Conservation (phyloP, 176 grass and related monocot genomes). For the Zea mays region DNA sequence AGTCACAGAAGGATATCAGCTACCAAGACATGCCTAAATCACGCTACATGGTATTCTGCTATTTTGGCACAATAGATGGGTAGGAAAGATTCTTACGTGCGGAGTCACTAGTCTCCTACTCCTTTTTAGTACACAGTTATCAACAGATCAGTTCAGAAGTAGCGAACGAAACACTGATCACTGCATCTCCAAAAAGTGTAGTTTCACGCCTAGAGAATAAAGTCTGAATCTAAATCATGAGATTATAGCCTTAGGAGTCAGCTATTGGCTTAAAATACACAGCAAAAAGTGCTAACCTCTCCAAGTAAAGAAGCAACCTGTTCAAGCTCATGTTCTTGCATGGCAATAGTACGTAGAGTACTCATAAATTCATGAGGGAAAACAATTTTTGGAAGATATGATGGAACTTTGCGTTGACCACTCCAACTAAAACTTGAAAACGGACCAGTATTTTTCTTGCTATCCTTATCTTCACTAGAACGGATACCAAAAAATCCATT, state of each 20-base stretch:
- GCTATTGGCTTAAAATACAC: slow-evolving; percentile 18
- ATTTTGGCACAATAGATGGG: slow-evolving; percentile 3
- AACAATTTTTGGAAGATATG: slow-evolving; percentile 67
- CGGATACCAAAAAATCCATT: slow-evolving; percentile 68
- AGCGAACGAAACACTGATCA: background rate
- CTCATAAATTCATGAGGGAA: slow-evolving; percentile 82
- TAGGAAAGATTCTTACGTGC: background rate
- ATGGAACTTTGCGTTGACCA: slow-evolving; percentile 73
- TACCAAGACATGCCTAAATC: background rate
- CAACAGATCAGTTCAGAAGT: slow-evolving; percentile 13
- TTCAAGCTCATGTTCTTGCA: slow-evolving; percentile 85
- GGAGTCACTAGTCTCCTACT: background rate
- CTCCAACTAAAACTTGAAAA: slow-evolving; percentile 78
- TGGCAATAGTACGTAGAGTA: slow-evolving; percentile 75
- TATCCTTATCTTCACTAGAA: slow-evolving; percentile 47
- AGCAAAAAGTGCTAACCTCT: slow-evolving; percentile 49
- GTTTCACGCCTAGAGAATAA: background rate
- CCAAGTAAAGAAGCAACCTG: slow-evolving; percentile 58
- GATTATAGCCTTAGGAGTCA: background rate
- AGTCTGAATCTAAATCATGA: background rate
- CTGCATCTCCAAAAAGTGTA: background rate
- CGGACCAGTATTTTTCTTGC: slow-evolving; percentile 30
- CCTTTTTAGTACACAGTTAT: background rate
- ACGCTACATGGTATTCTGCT: background rate
- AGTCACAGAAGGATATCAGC: background rate